These are phyloP conservation scores for Casaregolazyma suthepensis DNA, from an alignment of 1,139 yeast genomes.

Conservation along the genomic window DNA sequence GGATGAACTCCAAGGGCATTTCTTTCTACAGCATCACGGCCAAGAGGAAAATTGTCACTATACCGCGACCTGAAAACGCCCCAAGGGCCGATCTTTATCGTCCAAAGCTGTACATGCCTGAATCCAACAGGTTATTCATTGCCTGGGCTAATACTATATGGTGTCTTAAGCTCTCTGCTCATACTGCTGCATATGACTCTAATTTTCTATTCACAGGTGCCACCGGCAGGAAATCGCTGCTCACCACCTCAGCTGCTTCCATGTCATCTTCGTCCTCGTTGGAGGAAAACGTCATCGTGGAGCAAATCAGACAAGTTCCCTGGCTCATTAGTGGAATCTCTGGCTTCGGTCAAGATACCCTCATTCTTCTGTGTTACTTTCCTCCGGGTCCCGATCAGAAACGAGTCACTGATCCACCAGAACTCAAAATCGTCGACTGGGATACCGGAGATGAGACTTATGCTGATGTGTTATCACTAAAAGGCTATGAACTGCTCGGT, in stretches of 20 bases:
- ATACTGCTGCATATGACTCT: background rate
- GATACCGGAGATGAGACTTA: constrained; percentile 68
- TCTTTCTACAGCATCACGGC: constrained; percentile 29
- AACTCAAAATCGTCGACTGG: constrained; percentile 61
- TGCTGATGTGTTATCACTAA: constrained; percentile 73
- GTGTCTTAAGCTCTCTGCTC: constrained; percentile 43
- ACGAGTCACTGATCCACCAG: constrained; percentile 44
- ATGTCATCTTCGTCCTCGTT: constrained; percentile 33
- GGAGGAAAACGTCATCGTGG: constrained; percentile 48
- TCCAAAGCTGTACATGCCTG: constrained; percentile 70
- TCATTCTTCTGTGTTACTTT: constrained; percentile 40
- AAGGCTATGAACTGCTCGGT: constrained; percentile 55
- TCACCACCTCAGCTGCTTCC: constrained; percentile 24
- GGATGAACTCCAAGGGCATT: constrained; percentile 85
- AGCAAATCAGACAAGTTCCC: constrained; percentile 53
- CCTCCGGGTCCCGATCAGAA: constrained; percentile 6
- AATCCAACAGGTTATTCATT: constrained; percentile 59
- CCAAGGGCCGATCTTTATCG: constrained; percentile 78
- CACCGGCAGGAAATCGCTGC: constrained; percentile 12
- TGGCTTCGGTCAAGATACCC: constrained; percentile 43
- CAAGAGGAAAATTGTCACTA: constrained; percentile 36
- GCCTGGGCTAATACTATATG: constrained; percentile 85
- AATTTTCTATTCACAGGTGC: constrained; percentile 4
- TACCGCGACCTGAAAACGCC: constrained; percentile 53
- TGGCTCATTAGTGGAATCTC: constrained; percentile 85